These are phyloP conservation scores for Penicillium sp. DNA, from an alignment of 2,329 filamentous ascomycete species.

Conservation along the genomic window DNA sequence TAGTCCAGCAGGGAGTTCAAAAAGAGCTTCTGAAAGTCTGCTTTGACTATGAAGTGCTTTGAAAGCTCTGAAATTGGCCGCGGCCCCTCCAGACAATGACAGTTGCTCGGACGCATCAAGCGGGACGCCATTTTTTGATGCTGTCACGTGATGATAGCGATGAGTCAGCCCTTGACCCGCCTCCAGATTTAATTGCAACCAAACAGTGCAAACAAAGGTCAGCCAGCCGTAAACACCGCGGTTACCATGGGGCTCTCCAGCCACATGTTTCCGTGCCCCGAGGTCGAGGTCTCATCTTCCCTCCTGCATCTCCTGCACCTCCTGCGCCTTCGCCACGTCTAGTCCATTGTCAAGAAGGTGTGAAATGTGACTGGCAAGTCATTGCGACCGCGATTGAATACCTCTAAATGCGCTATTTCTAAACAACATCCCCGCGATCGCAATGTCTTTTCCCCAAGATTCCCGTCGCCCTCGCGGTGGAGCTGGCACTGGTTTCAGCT, in stretches of 20 bases:
- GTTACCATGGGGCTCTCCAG: slow-evolving; percentile 40
- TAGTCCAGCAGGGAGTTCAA: neutral
- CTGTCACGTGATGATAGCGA: slow-evolving; percentile 36
- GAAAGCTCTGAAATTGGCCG: neutral
- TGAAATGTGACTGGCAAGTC: slow-evolving; percentile 43
- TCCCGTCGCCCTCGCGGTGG: slow-evolving; percentile 46
- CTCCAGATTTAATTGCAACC: slow-evolving; percentile 31
- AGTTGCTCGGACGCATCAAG: slow-evolving; percentile 15
- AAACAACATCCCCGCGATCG: slow-evolving; percentile 33
- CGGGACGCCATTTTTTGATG: slow-evolving; percentile 19
- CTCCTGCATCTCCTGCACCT: slow-evolving; percentile 17
- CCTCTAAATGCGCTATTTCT: slow-evolving; percentile 37
- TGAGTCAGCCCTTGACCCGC: slow-evolving; percentile 32
- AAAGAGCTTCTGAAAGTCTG: neutral
- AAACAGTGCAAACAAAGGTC: slow-evolving; percentile 39
- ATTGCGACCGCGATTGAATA: slow-evolving; percentile 33
- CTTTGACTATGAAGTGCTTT: neutral
- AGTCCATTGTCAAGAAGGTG: slow-evolving; percentile 27
- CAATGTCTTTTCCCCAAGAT: slow-evolving; percentile 51
- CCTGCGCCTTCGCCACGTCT: slow-evolving; percentile 28
- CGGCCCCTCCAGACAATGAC: slow-evolving; percentile 5
- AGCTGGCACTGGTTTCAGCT: slow-evolving; percentile 50
- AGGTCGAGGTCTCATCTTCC: slow-evolving; percentile 39
- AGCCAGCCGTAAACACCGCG: slow-evolving; percentile 36
- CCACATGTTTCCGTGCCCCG: slow-evolving; percentile 50